Percentiles rank a stretch among this genome's conserved stretches.
Conservation (phyloP, 371 early-diverging fungal species). For the Vairimorpha necatrix region DNA sequence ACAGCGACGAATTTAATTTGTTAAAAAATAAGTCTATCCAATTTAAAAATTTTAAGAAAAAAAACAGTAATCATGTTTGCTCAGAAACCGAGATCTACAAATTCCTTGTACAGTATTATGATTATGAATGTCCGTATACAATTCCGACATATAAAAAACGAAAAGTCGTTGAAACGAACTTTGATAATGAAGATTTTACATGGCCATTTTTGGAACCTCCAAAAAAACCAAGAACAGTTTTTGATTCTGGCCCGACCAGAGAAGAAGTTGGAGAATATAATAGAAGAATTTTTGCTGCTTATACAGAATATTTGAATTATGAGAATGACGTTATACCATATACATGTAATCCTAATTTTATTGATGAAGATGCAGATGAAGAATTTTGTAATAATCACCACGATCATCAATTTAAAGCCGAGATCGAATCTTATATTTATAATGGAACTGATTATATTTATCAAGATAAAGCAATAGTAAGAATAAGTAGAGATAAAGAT, state of each 20-base stretch:
- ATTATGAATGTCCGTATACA: background rate
- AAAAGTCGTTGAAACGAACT: background rate
- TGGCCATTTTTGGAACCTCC: constrained; percentile 20
- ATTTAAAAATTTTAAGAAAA: background rate
- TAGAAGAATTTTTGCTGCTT: constrained; percentile 10
- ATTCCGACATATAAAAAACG: background rate
- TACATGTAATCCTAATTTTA: constrained; percentile 5
- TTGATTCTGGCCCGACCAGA: constrained; percentile 19
- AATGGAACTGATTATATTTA: background rate
- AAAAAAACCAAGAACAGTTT: constrained; percentile 21
- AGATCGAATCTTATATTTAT: background rate
- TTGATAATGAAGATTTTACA: background rate
- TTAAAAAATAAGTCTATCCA: background rate
- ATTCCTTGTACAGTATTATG: constrained; percentile 1
- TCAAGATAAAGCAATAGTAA: background rate
- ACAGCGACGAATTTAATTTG: background rate
- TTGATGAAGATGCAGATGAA: background rate
- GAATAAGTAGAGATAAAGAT: background rate
- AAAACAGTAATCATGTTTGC: background rate
- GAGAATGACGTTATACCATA: background rate
- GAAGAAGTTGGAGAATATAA: constrained; percentile 26
- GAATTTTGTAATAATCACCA: background rate
- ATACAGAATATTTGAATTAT: background rate
- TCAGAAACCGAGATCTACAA: constrained; percentile 4
- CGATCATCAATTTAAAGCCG: background rate